Evolutionary conservation across 306 rosid species (phyloP).

Genomic region (cucumber (Cucumis sativus)): DNA sequence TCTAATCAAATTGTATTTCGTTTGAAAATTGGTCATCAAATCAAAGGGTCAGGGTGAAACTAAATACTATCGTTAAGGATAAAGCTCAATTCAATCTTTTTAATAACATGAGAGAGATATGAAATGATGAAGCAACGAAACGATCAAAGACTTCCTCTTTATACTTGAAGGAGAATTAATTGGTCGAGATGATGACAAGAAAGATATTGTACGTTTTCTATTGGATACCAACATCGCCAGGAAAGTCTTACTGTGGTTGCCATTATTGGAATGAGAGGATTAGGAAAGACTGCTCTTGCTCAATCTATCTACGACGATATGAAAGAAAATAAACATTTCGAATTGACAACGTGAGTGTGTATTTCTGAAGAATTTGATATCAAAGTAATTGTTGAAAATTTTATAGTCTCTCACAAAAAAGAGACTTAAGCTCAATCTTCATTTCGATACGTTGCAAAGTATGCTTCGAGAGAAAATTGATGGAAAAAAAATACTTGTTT

Average conservation of each 20-base stretch:
- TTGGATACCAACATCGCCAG: background rate
- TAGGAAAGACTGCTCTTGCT: slow-evolving; percentile 1
- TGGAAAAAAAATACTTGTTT: background rate
- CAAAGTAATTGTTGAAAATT: background rate
- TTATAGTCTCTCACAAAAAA: background rate
- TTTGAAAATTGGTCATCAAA: no score
- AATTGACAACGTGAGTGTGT: slow-evolving; percentile 8
- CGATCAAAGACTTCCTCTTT: no score
- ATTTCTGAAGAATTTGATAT: slow-evolving; percentile 7
- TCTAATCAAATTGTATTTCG: no score
- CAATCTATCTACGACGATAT: background rate
- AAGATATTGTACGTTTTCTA: background rate
- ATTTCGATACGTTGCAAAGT: background rate
- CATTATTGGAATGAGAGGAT: background rate
- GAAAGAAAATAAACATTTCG: background rate
- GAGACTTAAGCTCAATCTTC: background rate
- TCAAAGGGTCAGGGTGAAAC: no score
- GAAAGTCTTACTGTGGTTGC: background rate
- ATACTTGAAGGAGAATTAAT: background rate
- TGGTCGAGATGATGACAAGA: background rate
- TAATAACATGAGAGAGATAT: no score
- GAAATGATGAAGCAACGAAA: no score
- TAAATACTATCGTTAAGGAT: no score
- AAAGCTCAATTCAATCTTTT: no score
- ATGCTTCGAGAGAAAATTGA: no score